Evolutionary conservation across 2,329 filamentous ascomycete species (phyloP).

Genomic region (Stagonosporopsis cucurbitacearum): DNA sequence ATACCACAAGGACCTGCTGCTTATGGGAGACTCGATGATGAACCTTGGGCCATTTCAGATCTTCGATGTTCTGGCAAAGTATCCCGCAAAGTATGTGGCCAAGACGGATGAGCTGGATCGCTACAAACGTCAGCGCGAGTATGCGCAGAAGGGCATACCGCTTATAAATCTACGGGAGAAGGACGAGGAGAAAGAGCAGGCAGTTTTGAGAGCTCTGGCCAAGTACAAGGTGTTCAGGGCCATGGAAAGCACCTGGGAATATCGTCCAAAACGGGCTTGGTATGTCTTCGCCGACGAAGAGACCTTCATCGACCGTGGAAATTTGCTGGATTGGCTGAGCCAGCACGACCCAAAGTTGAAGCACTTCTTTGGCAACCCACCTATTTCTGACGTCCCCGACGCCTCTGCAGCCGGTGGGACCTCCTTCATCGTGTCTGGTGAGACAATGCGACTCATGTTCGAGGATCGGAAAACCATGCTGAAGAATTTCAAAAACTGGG

Average conservation of each 20-base stretch:
- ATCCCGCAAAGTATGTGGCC: conserved; percentile 36
- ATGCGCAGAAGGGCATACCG: conserved; percentile 39
- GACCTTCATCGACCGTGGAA: conserved; percentile 63
- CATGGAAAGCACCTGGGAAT: conserved; percentile 43
- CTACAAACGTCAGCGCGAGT: conserved; percentile 44
- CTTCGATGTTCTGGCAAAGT: conserved; percentile 47
- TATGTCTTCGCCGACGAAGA: conserved; percentile 67
- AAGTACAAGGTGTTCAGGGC: conserved; percentile 51
- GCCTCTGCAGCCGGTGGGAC: conserved; percentile 61
- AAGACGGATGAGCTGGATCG: conserved; percentile 45
- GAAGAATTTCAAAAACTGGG: conserved; percentile 55
- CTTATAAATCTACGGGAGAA: conserved; percentile 28
- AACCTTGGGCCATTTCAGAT: conserved; percentile 43
- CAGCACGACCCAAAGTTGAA: conserved; percentile 57
- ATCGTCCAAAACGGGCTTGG: conserved; percentile 60
- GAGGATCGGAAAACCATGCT: conserved; percentile 52
- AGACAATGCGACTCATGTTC: conserved; percentile 54
- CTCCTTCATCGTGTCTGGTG: conserved; percentile 60
- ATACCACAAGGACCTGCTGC: conserved; percentile 45
- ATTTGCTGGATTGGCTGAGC: conserved; percentile 60
- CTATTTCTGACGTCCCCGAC: conserved; percentile 42
- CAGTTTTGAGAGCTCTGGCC: conserved; percentile 33
- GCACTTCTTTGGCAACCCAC: conserved; percentile 59
- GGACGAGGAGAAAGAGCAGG: conserved; percentile 30
- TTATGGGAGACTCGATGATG: conserved; percentile 50